Evolutionary conservation across 495 filamentous ascomycete species (phyloP).

Genomic region (Aspergillus cavernicola): DNA sequence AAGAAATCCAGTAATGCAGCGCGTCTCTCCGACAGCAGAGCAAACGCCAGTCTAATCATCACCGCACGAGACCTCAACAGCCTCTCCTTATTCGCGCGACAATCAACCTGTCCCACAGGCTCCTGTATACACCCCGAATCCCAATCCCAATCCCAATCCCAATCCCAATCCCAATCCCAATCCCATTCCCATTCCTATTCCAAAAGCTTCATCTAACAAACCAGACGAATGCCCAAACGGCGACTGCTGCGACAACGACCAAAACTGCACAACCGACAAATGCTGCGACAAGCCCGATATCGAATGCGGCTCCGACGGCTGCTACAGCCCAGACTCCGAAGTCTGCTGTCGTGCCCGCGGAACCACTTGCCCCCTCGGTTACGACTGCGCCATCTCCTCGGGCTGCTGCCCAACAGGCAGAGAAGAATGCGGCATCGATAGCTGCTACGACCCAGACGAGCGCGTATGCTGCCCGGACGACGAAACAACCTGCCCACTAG

Average conservation of each 20-base stretch:
- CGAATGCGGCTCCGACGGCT: conserved; percentile 1
- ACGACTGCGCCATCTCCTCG: background rate
- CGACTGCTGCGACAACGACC: background rate
- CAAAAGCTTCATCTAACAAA: background rate
- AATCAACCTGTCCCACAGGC: background rate
- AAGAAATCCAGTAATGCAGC: background rate
- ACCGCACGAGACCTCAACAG: background rate
- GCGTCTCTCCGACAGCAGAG: background rate
- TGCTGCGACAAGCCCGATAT: background rate
- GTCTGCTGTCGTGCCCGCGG: background rate
- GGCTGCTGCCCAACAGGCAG: background rate
- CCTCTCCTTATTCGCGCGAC: background rate
- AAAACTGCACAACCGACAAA: background rate
- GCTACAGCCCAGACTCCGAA: background rate
- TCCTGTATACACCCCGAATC: background rate
- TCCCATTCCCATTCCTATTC: too few relatives aligned
- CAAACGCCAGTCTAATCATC: background rate
- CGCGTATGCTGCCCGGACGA: background rate
- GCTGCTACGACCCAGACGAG: background rate
- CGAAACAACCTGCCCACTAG: background rate
- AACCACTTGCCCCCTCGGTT: background rate
- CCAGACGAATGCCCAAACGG: background rate
- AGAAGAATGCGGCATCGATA: background rate
- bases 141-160: too few relatives aligned
- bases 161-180: too few relatives aligned